Evolutionary conservation across 805 yeast genomes (phyloP).

Genomic region (Sugiyamaella chiloensis): DNA sequence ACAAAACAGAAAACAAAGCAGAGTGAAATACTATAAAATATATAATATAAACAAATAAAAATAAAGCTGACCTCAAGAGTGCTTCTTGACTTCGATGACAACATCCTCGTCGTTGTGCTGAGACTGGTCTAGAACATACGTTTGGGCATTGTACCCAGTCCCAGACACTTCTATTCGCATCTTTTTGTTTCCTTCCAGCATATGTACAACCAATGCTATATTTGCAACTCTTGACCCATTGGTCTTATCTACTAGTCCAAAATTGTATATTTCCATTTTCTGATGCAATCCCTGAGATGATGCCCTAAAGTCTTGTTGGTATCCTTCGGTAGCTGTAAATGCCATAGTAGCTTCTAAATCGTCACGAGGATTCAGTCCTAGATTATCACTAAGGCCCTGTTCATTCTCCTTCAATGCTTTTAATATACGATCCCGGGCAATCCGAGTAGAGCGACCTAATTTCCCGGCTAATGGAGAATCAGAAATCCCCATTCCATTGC

Average conservation of each 20-base stretch:
- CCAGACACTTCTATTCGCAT: constrained; percentile 22
- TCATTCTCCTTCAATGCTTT: constrained; percentile 21
- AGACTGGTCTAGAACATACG: constrained; percentile 16
- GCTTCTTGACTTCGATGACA: constrained; percentile 19
- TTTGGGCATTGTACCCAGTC: constrained; percentile 3
- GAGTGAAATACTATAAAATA: no score
- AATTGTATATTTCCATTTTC: constrained; percentile 20
- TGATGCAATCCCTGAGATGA: constrained; percentile 23
- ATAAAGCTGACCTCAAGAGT: no score
- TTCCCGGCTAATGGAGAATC: neutral
- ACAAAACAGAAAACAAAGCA: neutral
- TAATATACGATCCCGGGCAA: constrained; percentile 20
- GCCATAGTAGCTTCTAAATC: constrained; percentile 6
- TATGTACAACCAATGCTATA: constrained; percentile 16
- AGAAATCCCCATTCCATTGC: neutral
- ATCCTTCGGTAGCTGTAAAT: constrained; percentile 22
- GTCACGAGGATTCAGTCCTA: constrained; percentile 11
- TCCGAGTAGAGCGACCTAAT: constrained; percentile 10
- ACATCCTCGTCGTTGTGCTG: constrained; percentile 16
- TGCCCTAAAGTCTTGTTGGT: constrained; percentile 25
- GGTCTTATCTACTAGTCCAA: constrained; percentile 19
- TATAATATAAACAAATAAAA: no score
- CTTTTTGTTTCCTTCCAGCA: constrained; percentile 13
- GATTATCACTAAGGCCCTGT: constrained; percentile 16
- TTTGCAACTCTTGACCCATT: constrained; percentile 17